phyloP scores from a whole-genome alignment of 2,329 filamentous ascomycete species.

The Penicillium corylophilum region DNA sequence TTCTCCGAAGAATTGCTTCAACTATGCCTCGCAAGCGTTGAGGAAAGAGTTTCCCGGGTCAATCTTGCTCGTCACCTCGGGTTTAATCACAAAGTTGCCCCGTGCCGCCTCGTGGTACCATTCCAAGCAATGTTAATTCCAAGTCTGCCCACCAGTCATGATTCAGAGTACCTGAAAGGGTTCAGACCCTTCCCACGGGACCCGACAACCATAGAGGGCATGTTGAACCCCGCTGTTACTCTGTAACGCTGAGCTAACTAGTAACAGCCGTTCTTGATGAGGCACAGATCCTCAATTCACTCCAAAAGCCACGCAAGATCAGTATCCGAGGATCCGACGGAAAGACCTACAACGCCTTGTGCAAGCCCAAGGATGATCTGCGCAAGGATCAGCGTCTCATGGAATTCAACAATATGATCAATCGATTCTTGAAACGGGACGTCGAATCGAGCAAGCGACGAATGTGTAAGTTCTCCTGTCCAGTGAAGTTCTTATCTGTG shows the following conservation, averaged over 20 bases:
- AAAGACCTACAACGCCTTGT: conserved; percentile 80
- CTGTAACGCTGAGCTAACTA: conserved; percentile 14
- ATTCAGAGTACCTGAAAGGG: conserved; percentile 63
- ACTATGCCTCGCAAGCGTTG: conserved; percentile 76
- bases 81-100: conserved; percentile 80
- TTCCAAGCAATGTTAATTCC: conserved; percentile 82
- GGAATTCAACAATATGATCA: conserved; percentile 99
- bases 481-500: neutral
- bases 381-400: conserved; percentile 97
- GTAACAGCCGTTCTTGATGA: conserved; percentile 70
- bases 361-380: conserved; percentile 97
- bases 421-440: conserved; percentile 86
- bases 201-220: conserved; percentile 72
- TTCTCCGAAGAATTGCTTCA: conserved; percentile 78
- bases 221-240: conserved; percentile 3
- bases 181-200: conserved; percentile 88
- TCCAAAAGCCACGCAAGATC: conserved; percentile 88
- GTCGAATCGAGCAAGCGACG: conserved; percentile 86
- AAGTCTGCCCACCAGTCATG: conserved; percentile 70
- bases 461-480: conserved; percentile 55
- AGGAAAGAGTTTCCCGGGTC: conserved; percentile 67
- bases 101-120: conserved; percentile 83
- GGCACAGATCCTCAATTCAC: conserved; percentile 82
- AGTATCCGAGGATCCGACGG: conserved; percentile 88
- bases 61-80: conserved; percentile 74